Conservation (phyloP, 108 stramenopile species). For the Conticribra weissflogii region DNA sequence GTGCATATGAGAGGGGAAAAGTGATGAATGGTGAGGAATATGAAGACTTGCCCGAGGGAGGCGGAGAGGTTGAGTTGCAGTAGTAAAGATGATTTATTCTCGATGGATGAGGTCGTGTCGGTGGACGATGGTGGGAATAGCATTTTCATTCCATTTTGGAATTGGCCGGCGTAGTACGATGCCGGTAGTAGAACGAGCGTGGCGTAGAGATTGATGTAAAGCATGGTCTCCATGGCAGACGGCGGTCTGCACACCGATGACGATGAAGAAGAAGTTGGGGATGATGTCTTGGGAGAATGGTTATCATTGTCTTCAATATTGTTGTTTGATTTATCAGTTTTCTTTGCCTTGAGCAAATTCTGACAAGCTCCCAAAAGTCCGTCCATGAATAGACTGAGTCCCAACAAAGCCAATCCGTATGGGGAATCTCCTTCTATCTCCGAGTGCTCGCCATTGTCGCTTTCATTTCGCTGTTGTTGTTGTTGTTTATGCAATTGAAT, state of each 20-base stretch:
- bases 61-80: slow-evolving; percentile 68
- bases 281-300: too few relatives aligned
- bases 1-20: slow-evolving; percentile 89
- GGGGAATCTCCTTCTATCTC: slow-evolving; percentile 54
- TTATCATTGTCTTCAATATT: neutral
- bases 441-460: too few relatives aligned
- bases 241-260: slow-evolving; percentile 52
- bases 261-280: too few relatives aligned
- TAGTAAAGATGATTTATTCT: slow-evolving; percentile 32
- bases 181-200: slow-evolving; percentile 68
- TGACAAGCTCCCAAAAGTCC: slow-evolving; percentile 82
- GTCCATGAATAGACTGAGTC: slow-evolving; percentile 71
- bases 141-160: slow-evolving; percentile 60
- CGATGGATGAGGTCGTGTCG: neutral
- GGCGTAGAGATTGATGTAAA: slow-evolving; percentile 77
- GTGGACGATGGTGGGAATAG: slow-evolving; percentile 40
- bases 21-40: slow-evolving; percentile 91
- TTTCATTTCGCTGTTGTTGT: slow-evolving; percentile 6
- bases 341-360: slow-evolving; percentile 58
- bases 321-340: neutral
- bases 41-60: slow-evolving; percentile 93
- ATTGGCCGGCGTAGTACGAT: slow-evolving; percentile 64
- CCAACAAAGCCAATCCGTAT: slow-evolving; percentile 70
- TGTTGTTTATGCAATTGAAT: slow-evolving; percentile 58
- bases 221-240: slow-evolving; percentile 84